Percentiles rank a stretch among this genome's conserved stretches.
Evolutionary conservation across 192 early-diverging fungal genomes (phyloP).

Genomic region (Coemansia asiatica): DNA sequence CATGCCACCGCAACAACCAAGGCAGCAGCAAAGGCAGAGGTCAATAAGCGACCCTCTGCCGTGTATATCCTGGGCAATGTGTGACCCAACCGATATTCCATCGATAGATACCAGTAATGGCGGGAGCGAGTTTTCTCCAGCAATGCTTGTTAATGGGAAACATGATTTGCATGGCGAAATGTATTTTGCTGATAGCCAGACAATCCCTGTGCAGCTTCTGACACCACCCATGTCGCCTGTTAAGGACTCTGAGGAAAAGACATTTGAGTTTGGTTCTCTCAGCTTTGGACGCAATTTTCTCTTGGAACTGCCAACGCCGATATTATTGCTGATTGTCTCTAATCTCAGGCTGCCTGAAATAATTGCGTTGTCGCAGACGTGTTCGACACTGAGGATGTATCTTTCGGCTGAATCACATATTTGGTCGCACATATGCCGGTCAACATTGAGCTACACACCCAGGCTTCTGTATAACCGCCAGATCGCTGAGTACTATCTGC

Average conservation of each 20-base stretch:
- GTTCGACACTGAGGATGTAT: constrained; percentile 29
- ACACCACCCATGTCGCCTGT: constrained; percentile 43
- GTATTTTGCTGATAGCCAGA: constrained; percentile 10
- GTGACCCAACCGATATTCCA: constrained; percentile 51
- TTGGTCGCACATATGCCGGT: constrained; percentile 37
- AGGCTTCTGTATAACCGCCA: constrained; percentile 27
- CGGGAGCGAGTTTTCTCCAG: not conserved
- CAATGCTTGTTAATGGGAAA: not conserved
- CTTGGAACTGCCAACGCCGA: constrained; percentile 34
- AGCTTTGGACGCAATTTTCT: constrained; percentile 1
- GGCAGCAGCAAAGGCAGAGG: not conserved
- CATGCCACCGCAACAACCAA: not conserved
- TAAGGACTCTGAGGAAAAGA: not conserved
- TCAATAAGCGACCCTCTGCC: not conserved
- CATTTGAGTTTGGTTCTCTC: not conserved
- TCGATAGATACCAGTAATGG: not conserved
- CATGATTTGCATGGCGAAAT: not conserved
- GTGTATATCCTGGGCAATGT: constrained; percentile 30
- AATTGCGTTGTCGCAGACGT: constrained; percentile 34
- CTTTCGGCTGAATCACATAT: constrained; percentile 31
- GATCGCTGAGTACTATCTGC: constrained; percentile 44
- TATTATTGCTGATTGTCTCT: constrained; percentile 36
- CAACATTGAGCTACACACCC: constrained; percentile 32
- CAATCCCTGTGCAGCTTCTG: constrained; percentile 35
- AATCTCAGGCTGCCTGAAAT: constrained; percentile 19